Percentiles rank a stretch among this genome's conserved stretches.
These are phyloP conservation scores for Blastomyces emzantsi DNA, from an alignment of 2,329 filamentous ascomycete species.

Conservation along the genomic window DNA sequence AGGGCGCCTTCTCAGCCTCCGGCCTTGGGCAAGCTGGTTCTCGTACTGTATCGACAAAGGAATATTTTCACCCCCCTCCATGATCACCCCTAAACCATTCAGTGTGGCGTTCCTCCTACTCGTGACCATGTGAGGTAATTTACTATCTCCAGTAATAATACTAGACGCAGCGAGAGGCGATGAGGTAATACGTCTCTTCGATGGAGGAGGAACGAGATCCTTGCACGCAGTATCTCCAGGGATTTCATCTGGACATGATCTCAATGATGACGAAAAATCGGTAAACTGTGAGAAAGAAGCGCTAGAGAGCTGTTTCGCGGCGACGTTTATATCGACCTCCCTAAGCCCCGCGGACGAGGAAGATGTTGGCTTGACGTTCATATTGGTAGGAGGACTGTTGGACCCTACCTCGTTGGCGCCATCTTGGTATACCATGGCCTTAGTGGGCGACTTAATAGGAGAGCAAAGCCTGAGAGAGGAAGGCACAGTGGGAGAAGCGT, in stretches of 20 bases:
- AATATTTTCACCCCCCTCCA: constrained; percentile 40
- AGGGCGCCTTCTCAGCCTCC: neutral
- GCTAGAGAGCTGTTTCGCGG: constrained; percentile 24
- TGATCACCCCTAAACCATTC: constrained; percentile 9
- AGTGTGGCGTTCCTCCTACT: constrained; percentile 32
- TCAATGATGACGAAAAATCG: constrained; percentile 3
- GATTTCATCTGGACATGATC: neutral
- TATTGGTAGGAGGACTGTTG: constrained; percentile 23
- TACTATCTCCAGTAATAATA: constrained; percentile 27
- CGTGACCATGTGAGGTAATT: constrained; percentile 36
- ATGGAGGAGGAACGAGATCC: constrained; percentile 23
- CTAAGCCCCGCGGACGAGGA: constrained; percentile 39
- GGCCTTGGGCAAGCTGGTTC: constrained; percentile 15
- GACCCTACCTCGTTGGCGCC: constrained; percentile 31
- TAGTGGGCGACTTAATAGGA: constrained; percentile 32
- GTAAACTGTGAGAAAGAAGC: constrained; percentile 10
- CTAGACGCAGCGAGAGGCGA: constrained; percentile 17
- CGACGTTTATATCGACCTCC: constrained; percentile 45
- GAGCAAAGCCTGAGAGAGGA: constrained; percentile 24
- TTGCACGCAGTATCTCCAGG: constrained; percentile 14
- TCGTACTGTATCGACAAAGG: constrained; percentile 15
- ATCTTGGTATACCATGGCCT: constrained; percentile 47
- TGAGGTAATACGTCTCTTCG: constrained; percentile 18
- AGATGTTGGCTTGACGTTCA: constrained; percentile 18
- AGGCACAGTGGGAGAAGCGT: constrained; percentile 17